Evolutionary conservation across 768 basidiomycete genomes (phyloP).

Genomic region (Omphalotus guepiniiformis): DNA sequence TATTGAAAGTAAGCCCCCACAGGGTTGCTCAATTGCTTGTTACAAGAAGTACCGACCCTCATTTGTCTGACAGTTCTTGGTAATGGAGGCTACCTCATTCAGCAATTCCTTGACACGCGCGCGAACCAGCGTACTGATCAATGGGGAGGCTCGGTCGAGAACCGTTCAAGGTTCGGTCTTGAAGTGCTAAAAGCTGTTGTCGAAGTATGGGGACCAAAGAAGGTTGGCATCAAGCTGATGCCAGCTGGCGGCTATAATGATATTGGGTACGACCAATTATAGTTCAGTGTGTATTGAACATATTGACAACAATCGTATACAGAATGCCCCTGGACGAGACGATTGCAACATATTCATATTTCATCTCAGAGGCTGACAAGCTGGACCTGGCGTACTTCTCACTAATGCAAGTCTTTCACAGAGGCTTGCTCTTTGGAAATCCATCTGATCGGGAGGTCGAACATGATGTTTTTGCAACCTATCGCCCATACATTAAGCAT

Average conservation of each 20-base stretch:
- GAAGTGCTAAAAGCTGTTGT: constrained; percentile 30
- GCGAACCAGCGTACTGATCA: constrained; percentile 35
- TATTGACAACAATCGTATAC: background rate
- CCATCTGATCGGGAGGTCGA: background rate
- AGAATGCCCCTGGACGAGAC: constrained; percentile 44
- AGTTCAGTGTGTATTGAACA: background rate
- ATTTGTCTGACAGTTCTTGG: constrained; percentile 18
- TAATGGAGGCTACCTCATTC: constrained; percentile 29
- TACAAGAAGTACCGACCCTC: background rate
- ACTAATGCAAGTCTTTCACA: constrained; percentile 15
- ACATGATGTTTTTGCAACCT: background rate
- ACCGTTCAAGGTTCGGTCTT: constrained; percentile 35
- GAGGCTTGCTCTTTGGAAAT: constrained; percentile 7
- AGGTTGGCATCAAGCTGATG: constrained; percentile 18
- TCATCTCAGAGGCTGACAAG: constrained; percentile 36
- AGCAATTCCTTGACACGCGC: constrained; percentile 31
- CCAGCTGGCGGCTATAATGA: constrained; percentile 29
- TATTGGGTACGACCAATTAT: constrained; percentile 17
- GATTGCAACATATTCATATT: constrained; percentile 36
- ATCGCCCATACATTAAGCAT: background rate
- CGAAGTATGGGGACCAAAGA: constrained; percentile 30
- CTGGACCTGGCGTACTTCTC: constrained; percentile 21
- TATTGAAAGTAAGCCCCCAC: constrained; percentile 26
- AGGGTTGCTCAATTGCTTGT: background rate
- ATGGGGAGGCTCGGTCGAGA: constrained; percentile 41